Evolutionary conservation across 129 eudicot species (phyloP), one percentile per base, ranked within the genome.

Genomic region (Tagetes erecta): DNA sequence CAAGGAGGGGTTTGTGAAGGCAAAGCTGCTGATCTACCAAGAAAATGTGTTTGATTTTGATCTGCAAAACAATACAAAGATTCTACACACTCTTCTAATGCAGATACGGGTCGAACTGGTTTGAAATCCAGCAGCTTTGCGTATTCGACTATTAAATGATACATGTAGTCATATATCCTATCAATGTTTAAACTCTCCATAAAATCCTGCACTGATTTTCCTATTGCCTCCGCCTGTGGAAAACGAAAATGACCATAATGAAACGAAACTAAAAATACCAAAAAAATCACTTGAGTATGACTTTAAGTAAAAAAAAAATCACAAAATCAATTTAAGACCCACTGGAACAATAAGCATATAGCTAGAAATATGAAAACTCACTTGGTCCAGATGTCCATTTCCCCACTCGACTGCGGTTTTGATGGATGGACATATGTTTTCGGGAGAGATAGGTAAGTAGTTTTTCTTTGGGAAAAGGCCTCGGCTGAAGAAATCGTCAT

Each of bases 151-250:
- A 89, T 36, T 12, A 92, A 80, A 78, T 92, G 98, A 68, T 52
- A 89, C 95, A 92, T 92, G 83, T 92, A 89, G 67, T 92, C 97
- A 7, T 92, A 92, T 46, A 92, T 72, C 47, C 87, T 81, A 57
- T 87, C 89, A 84, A 89, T 89, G 73, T 52, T 89, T 72, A 92
- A 50, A 62, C 85, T 83, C 52, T 62, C 87, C 96, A 89, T 92
- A 72, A 75, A 87, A 68, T 87, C 83, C 58, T 92, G 96, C 63
- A 84, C 89, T 47, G 78, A 76, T 74, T 58, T 85, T 14, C 89
- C 96, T 38, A 92, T 89, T 45, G 89, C 85, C 66, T 87, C 91
- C 0, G 97, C 97, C 96, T 90, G 84, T 78, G 20, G 31, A 27
- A 37, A 70, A 36, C 37, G 2, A 51, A 39, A 71, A 39, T 71